A percentile compares a stretch with the other conserved stretches of the same genome.
Conservation (phyloP, 2,329 filamentous ascomycete species). For the Fusarium napiforme region DNA sequence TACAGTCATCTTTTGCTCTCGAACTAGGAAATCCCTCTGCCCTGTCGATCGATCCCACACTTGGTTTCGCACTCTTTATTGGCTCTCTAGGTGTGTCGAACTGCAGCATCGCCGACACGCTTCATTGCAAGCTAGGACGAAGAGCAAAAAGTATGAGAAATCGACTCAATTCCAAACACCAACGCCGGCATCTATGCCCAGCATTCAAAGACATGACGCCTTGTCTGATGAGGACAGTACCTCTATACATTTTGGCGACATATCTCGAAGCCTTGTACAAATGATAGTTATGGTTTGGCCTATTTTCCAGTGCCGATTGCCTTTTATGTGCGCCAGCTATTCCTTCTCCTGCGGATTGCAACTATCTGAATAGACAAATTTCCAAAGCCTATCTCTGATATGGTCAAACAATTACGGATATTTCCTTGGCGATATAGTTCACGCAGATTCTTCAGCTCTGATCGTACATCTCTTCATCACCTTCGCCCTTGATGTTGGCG, state of each 20-base stretch:
- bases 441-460: slow-evolving; percentile 24
- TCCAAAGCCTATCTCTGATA: neutral
- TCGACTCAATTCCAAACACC: slow-evolving; percentile 25
- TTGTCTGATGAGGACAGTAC: neutral
- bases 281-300: neutral
- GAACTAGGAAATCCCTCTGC: neutral
- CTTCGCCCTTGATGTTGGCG: slow-evolving; percentile 65
- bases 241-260: neutral
- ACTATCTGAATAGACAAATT: neutral
- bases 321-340: neutral
- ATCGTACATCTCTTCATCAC: slow-evolving; percentile 60
- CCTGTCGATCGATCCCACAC: slow-evolving; percentile 13
- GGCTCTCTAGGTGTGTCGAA: neutral
- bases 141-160: neutral
- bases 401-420: neutral
- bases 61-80: neutral
- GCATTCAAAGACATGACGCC: slow-evolving; percentile 1
- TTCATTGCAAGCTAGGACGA: neutral
- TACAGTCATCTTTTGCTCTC: neutral
- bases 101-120: neutral
- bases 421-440: neutral
- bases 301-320: neutral
- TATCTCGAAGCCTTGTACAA: neutral
- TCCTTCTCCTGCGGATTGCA: slow-evolving; percentile 6
- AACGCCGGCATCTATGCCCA: slow-evolving; percentile 13